Percentiles rank a stretch among this genome's conserved stretches.
Conservation (phyloP, 345 rosid species). For the Excoecaria agallocha region DNA sequence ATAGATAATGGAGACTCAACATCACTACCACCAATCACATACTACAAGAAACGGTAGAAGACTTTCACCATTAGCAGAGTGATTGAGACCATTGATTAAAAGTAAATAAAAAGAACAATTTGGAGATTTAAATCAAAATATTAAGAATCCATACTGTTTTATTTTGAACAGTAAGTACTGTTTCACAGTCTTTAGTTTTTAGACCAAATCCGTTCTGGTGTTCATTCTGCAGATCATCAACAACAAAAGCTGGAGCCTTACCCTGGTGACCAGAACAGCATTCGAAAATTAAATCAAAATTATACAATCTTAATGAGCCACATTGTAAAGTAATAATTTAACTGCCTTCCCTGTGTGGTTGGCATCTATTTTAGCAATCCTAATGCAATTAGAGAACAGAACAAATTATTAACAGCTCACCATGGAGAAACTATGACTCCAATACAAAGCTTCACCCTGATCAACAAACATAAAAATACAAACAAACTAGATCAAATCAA, state of each 20-base stretch:
- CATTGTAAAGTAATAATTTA: neutral
- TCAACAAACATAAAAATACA: conserved; percentile 39
- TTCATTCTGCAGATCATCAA: conserved; percentile 40
- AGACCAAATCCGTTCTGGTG: conserved; percentile 42
- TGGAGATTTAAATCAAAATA: conserved; percentile 16
- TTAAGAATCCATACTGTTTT: conserved; percentile 48
- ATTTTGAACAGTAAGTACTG: conserved; percentile 39
- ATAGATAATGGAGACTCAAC: conserved; percentile 49
- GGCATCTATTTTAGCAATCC: neutral
- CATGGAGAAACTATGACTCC: conserved; percentile 70
- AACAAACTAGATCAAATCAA: conserved; percentile 31
- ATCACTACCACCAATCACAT: conserved; percentile 54
- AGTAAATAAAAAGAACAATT: neutral
- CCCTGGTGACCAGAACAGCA: conserved; percentile 51
- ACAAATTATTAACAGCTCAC: conserved; percentile 55
- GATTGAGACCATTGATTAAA: conserved; percentile 20
- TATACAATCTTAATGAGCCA: conserved; percentile 9
- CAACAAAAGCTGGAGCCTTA: conserved; percentile 66
- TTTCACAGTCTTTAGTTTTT: conserved; percentile 42
- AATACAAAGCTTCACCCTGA: conserved; percentile 60
- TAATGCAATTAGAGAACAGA: neutral
- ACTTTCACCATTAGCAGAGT: conserved; percentile 16
- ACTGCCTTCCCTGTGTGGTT: neutral
- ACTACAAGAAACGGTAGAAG: conserved; percentile 44
- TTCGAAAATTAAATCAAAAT: conserved; percentile 19